Evolutionary conservation across 2,329 filamentous ascomycete species (phyloP).

Genomic region (Colletotrichum musicola): DNA sequence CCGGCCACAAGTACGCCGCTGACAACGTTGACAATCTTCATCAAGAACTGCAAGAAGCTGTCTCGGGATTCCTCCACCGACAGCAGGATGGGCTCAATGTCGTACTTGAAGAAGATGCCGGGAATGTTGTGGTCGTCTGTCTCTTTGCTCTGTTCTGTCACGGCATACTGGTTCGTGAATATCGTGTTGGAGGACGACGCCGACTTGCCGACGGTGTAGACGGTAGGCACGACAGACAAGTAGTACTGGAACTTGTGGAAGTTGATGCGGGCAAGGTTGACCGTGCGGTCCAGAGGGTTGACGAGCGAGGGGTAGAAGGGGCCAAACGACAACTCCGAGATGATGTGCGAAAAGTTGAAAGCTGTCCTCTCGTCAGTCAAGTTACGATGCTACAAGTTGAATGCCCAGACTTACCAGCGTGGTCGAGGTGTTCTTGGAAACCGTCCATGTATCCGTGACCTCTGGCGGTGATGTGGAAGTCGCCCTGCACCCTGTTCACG

Average conservation of each 20-base stretch:
- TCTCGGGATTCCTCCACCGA: slow-evolving; percentile 86
- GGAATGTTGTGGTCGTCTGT: slow-evolving; percentile 81
- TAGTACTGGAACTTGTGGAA: slow-evolving; percentile 99
- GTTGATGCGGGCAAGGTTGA: slow-evolving; percentile 78
- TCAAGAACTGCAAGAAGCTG: slow-evolving; percentile 78
- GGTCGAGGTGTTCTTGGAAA: slow-evolving; percentile 83
- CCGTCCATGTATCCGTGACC: slow-evolving; percentile 91
- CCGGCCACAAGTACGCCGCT: slow-evolving; percentile 92
- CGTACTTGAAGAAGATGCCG: slow-evolving; percentile 98
- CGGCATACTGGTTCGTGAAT: slow-evolving; percentile 97
- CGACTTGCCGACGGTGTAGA: slow-evolving; percentile 78
- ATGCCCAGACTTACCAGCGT: slow-evolving; percentile 71
- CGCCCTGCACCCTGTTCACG: slow-evolving; percentile 96
- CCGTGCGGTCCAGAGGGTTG: slow-evolving; percentile 94
- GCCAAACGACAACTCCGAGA: slow-evolving; percentile 96
- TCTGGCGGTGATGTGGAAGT: slow-evolving; percentile 96
- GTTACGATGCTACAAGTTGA: not conserved
- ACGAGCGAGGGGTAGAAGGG: slow-evolving; percentile 94
- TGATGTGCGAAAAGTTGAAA: slow-evolving; percentile 98
- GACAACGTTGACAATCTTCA: slow-evolving; percentile 91
- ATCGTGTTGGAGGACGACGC: slow-evolving; percentile 68
- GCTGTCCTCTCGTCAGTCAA: slow-evolving; percentile 58
- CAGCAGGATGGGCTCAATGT: slow-evolving; percentile 95
- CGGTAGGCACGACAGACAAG: slow-evolving; percentile 91
- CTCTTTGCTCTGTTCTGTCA: slow-evolving; percentile 85